Base-by-base conservation (phyloP, 2,329 filamentous ascomycete species). In the Epichloe coenophiala region DNA sequence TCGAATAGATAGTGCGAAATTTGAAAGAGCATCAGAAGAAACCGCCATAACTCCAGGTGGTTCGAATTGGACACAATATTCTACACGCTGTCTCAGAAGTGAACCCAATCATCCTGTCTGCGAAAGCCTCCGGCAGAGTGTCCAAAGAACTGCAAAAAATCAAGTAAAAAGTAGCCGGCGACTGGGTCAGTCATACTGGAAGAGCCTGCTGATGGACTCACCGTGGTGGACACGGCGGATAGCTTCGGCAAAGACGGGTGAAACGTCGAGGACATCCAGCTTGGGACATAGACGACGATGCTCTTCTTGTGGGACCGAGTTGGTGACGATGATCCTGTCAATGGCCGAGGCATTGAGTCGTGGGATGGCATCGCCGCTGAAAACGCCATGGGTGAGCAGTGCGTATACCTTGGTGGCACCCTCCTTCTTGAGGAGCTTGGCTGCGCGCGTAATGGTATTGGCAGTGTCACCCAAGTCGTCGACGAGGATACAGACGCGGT, bases 211-310 rank as follows among this genome's bases (percentile, higher is more conserved):
- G 70, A 98, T 95, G 62, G 88, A 95, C 72, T 98, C 93, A 61
- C 93, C 93, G 67, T 97, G 90, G 69, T 98, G 93, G 53, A 97
- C 91, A 55, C 93, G 82, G 56, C 93, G 86, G 59, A 97, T 96
- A 47, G 93, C 88, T 76, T 97, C 91, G 53, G 88, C 90, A 65
- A 97, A 96, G 52, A 96, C 83, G 58, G 87, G 84, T 49, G 88
- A 88, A 54, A 97, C 67, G 63, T 97, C 91, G 55, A 98, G 72
- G 47, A 96, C 86, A 66, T 95, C 89, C 48, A 98, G 73, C 72
- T 97, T 97, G 39, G 86, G 79, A 64, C 91, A 95, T 47, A 81
- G 68, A 46, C 82, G 71, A 63, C 81, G 74, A 69, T 97, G 86
- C 58, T 95, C 86, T 36, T 82, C 73, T 67, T 97, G 93, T 44